A percentile compares a stretch with the other conserved stretches of the same genome.
Evolutionary conservation across 116 monocot genomes (phyloP).

Genomic region (Phalaenopsis hybrid): DNA sequence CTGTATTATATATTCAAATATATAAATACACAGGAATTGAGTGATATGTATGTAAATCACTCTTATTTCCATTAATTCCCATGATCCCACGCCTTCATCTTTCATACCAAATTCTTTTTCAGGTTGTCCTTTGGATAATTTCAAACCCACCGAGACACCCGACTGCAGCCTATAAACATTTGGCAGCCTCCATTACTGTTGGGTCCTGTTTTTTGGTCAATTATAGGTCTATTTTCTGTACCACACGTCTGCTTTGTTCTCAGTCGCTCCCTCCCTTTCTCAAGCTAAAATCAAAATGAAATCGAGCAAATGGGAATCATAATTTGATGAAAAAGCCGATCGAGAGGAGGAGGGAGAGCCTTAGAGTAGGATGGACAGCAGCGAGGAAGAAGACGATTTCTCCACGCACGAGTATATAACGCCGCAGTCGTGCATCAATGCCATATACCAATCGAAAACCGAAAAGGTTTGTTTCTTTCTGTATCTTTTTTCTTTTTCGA

Average conservation of each 20-base stretch:
- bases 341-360: neutral
- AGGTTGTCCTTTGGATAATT: too few relatives aligned
- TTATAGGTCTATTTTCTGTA: neutral
- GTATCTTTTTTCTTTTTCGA: neutral
- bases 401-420: constrained; percentile 88
- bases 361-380: constrained; percentile 63
- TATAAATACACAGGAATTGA: too few relatives aligned
- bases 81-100: too few relatives aligned
- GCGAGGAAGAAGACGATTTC: constrained; percentile 94
- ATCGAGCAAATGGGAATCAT: neutral
- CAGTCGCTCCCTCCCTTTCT: neutral
- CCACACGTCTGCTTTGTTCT: neutral
- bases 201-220: neutral
- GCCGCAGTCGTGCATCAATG: constrained; percentile 82
- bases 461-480: constrained; percentile 60
- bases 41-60: too few relatives aligned
- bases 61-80: too few relatives aligned
- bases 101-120: too few relatives aligned
- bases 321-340: neutral
- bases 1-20: too few relatives aligned
- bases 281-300: too few relatives aligned
- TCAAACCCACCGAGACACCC: too few relatives aligned
- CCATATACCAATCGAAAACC: constrained; percentile 86
- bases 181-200: neutral
- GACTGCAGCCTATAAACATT: neutral